Conservation (phyloP, 192 early-diverging fungal genomes). For the Pilobolus umbonatus region DNA sequence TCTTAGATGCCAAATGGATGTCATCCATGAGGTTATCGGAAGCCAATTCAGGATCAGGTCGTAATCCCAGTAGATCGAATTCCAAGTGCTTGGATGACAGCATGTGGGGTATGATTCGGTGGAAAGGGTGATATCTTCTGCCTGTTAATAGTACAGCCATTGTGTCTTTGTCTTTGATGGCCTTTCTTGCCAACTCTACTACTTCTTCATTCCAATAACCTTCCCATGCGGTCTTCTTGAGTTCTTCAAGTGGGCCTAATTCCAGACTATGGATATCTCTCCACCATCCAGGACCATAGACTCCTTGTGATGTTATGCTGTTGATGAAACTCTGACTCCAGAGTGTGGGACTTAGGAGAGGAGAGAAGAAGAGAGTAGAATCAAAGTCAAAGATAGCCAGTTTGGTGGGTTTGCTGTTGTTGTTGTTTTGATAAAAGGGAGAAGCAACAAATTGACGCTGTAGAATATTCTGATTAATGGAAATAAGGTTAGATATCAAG, state of each 20-base stretch:
- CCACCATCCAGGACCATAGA: constrained; percentile 32
- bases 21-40: background rate
- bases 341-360: constrained; percentile 13
- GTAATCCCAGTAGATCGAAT: constrained; percentile 28
- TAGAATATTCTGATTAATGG: constrained; percentile 1
- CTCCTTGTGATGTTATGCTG: constrained; percentile 9
- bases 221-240: constrained; percentile 23
- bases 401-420: constrained; percentile 4
- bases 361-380: constrained; percentile 31
- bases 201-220: constrained; percentile 31
- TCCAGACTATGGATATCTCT: constrained; percentile 26
- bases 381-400: constrained; percentile 33
- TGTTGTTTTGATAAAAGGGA: background rate
- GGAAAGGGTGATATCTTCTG: constrained; percentile 29
- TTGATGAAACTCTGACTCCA: constrained; percentile 12
- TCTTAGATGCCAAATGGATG: background rate
- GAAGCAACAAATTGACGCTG: constrained; percentile 9
- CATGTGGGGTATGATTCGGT: constrained; percentile 10
- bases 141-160: constrained; percentile 29
- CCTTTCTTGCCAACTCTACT: constrained; percentile 15
- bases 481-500: background rate
- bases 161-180: constrained; percentile 15
- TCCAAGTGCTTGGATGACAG: constrained; percentile 12
- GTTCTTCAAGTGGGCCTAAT: constrained; percentile 11
- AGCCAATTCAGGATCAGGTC: constrained; percentile 28